Evolutionary conservation across 805 yeast genomes (phyloP).

Genomic region (Yarrowia osloensis): DNA sequence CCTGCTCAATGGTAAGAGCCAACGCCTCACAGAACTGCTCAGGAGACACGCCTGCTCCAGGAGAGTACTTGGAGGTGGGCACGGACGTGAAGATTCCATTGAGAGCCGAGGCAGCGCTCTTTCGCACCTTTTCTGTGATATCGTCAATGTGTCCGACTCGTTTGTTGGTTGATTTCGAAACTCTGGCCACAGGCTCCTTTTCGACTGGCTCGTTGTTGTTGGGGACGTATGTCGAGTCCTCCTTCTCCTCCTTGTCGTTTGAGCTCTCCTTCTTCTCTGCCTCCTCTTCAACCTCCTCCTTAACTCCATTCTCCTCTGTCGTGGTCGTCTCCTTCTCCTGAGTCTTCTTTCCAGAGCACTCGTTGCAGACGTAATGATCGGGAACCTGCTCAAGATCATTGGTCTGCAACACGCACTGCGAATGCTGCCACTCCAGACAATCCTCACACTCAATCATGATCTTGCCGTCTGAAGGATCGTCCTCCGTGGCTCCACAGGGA

Average conservation of each 20-base stretch:
- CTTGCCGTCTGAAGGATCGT: conserved; percentile 46
- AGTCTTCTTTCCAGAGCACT: conserved; percentile 48
- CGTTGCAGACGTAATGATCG: conserved; percentile 54
- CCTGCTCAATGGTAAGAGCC: conserved; percentile 55
- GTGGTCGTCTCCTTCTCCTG: neutral
- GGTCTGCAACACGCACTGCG: conserved; percentile 57
- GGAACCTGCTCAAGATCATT: conserved; percentile 50
- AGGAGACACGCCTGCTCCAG: neutral
- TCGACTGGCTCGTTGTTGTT: neutral
- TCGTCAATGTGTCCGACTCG: conserved; percentile 28
- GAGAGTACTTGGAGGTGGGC: neutral
- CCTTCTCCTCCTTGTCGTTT: neutral
- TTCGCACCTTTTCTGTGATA: conserved; percentile 35
- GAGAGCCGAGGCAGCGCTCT: conserved; percentile 42
- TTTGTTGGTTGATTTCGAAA: conserved; percentile 11
- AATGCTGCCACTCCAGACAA: conserved; percentile 72
- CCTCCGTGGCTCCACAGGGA: conserved; percentile 40
- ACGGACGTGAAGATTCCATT: conserved; percentile 1
- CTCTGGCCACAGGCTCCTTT: neutral
- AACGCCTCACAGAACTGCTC: conserved; percentile 44
- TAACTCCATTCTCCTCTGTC: neutral
- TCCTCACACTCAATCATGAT: conserved; percentile 64
- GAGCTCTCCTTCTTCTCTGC: neutral
- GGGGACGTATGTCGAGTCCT: neutral
- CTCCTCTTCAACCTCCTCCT: conserved; percentile 33